These are phyloP conservation scores for Leonotis leonurus DNA, from an alignment of 257 asterid species.

Conservation along the genomic window DNA sequence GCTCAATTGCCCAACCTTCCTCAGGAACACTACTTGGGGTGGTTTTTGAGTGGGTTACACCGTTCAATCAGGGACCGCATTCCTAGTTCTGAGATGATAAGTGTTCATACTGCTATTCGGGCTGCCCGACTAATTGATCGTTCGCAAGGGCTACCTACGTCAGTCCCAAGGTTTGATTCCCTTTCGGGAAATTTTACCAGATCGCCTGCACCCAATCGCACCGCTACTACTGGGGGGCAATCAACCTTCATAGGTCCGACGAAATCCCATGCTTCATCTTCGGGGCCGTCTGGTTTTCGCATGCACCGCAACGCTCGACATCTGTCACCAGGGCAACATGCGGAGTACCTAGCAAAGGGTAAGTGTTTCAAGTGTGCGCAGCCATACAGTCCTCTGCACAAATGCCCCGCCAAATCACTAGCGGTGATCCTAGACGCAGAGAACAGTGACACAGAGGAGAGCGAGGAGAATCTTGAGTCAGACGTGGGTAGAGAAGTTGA, in stretches of 20 bases:
- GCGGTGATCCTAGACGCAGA: neutral
- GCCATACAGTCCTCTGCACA: neutral
- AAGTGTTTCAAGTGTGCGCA: neutral
- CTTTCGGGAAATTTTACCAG: neutral
- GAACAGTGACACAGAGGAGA: too few species aligned
- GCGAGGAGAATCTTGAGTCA: too few species aligned
- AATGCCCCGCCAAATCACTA: neutral
- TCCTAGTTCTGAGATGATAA: neutral
- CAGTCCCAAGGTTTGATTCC: neutral
- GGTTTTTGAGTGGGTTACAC: too few species aligned
- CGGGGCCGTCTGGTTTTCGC: neutral
- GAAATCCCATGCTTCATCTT: neutral
- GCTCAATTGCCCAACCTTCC: too few species aligned
- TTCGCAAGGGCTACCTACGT: neutral
- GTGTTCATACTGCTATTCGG: neutral
- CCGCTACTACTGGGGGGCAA: neutral
- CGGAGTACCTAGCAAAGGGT: neutral
- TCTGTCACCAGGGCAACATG: neutral
- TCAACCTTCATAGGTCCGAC: neutral
- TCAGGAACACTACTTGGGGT: too few species aligned
- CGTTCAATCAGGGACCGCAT: neutral
- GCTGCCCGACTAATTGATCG: neutral
- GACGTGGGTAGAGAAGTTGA: too few species aligned
- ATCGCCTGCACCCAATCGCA: neutral
- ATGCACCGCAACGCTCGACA: neutral